Evolutionary conservation across 306 rosid species (phyloP).

Genomic region (Luffa aegyptiaca): DNA sequence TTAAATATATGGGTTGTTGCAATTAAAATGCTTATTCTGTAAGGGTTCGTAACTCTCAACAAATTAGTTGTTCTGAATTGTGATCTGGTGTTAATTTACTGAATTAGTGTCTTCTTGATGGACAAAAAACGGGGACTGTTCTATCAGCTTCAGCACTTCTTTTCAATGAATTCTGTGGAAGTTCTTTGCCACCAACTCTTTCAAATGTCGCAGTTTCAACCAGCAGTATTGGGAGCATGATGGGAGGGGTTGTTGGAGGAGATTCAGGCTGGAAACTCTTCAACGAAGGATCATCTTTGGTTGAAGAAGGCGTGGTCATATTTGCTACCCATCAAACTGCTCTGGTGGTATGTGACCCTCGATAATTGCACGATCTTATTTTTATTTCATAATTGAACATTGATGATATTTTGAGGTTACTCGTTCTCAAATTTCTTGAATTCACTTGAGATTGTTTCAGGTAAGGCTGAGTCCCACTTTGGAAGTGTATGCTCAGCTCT

Average conservation of each 20-base stretch:
- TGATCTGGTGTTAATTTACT: slow-evolving; percentile 29
- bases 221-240: slow-evolving; percentile 80
- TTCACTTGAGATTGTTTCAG: slow-evolving; percentile 33
- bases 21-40: slow-evolving; percentile 3
- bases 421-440: slow-evolving; percentile 12
- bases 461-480: slow-evolving; percentile 63
- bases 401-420: slow-evolving; percentile 15
- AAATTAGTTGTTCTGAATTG: slow-evolving; percentile 13
- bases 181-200: slow-evolving; percentile 43
- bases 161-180: slow-evolving; percentile 55
- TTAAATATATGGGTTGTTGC: not conserved
- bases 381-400: slow-evolving; percentile 21
- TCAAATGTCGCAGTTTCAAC: slow-evolving; percentile 46
- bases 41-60: slow-evolving; percentile 4
- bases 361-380: slow-evolving; percentile 31
- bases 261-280: slow-evolving; percentile 96
- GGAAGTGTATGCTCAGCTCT: slow-evolving; percentile 66
- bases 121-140: slow-evolving; percentile 77
- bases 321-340: slow-evolving; percentile 93
- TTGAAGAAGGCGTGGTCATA: slow-evolving; percentile 85
- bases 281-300: slow-evolving; percentile 78
- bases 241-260: slow-evolving; percentile 95
- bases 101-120: slow-evolving; percentile 92
- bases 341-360: slow-evolving; percentile 79
- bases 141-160: slow-evolving; percentile 89